Base-by-base conservation (phyloP, 768 basidiomycete species). In the Rhodotorula taiwanensis region DNA sequence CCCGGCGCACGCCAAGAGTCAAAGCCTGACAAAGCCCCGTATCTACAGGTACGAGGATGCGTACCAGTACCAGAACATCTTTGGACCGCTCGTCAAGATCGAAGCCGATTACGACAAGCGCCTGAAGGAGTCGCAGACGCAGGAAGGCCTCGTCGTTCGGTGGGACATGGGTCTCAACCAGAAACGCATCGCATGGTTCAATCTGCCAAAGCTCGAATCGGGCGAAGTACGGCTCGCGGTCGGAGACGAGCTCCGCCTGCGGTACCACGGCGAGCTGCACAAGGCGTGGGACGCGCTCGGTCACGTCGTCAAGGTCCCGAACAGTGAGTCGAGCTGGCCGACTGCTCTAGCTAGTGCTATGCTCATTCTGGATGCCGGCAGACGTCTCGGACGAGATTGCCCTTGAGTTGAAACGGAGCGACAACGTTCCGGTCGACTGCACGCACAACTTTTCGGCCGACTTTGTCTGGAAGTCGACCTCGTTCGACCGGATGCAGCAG, bases 401-500 rank as follows among this genome's bases (percentile, higher is more conserved):
- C 4, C 79, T 99, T 70, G 95, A 99, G 75, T 79, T 99, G 30
- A 81, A 91, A 60, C 81, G 87, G 51, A 84, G 88, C 3, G 94
- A 98, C 70, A 90, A 90, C 21, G 92, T 94, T 11, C 95, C 95
- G 9, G 84, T 86, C 23, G 94, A 98, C 36, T 84, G 90, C 76
- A 91, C 90, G 0, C 90, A 93, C 74, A 89, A 89, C 71, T 98
- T 95, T 72, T 86, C 89, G 0, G 95, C 87, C n/a, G 95, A 99
- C 76, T 99, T 98, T 73, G 94, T 99, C 8, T 99, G 95, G 95
- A 99, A 99, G 77, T 93, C 92, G 8, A 99, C 95, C 2, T 98
- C 94, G 76, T 99, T 99, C 72, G 95, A 99, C 76, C 82, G 95
- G 52, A 99, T 99, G 95, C 95, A 99, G 75, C 81, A 91, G 39